phyloP scores from a whole-genome alignment of 2,329 filamentous ascomycete species.

The Pseudocercospora cruenta region DNA sequence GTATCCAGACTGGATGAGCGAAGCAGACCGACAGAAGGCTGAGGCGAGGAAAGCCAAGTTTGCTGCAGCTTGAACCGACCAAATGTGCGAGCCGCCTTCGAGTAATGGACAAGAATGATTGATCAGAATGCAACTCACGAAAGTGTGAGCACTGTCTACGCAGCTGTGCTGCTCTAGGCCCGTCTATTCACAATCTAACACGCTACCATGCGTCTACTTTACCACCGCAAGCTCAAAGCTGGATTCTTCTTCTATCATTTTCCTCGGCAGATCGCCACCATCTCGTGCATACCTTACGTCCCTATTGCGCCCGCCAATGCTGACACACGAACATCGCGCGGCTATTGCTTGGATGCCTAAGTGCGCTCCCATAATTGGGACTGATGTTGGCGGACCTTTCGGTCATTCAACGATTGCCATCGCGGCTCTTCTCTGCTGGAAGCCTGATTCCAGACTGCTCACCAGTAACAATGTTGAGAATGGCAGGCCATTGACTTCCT shows the following conservation, averaged over 20 bases:
- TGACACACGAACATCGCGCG: neutral
- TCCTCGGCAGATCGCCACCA: neutral
- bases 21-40: conserved; percentile 47
- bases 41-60: conserved; percentile 52
- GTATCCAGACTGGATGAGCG: conserved; percentile 47
- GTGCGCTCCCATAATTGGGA: neutral
- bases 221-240: conserved; percentile 7
- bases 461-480: neutral
- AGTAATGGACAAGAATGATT: conserved; percentile 6
- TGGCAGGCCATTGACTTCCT: neutral
- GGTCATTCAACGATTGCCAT: neutral
- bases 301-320: neutral
- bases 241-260: neutral
- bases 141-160: conserved; percentile 3
- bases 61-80: conserved; percentile 28
- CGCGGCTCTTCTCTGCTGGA: neutral
- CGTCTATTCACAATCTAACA: conserved; percentile 16
- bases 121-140: conserved; percentile 11
- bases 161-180: conserved; percentile 24
- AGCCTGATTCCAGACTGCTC: neutral
- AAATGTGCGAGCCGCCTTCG: neutral
- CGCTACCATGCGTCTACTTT: conserved; percentile 8
- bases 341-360: neutral
- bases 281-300: neutral
- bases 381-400: neutral